Evolutionary conservation across 2,329 filamentous ascomycete species (phyloP).

Genomic region (Coniochaeta hoffmannii): DNA sequence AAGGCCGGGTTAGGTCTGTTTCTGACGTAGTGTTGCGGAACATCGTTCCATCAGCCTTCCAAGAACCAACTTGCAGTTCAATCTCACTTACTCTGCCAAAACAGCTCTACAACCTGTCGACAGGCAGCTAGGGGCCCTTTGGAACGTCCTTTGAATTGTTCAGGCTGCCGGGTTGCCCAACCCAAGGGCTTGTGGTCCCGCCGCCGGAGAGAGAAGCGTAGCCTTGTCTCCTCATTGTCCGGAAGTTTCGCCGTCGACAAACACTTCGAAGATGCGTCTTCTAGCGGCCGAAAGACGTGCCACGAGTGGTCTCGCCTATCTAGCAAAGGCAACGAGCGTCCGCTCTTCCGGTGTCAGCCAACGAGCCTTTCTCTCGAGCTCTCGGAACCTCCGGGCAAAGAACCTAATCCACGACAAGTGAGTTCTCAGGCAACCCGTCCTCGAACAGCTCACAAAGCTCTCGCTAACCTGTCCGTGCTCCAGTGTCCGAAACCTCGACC

Average conservation of each 20-base stretch:
- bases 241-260: background rate
- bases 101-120: background rate
- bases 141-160: background rate
- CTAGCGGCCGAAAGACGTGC: background rate
- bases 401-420: conserved; percentile 35
- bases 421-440: conserved; percentile 12
- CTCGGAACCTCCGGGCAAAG: conserved; percentile 12
- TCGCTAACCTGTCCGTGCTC: background rate
- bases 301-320: background rate
- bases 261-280: background rate
- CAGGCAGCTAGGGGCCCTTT: background rate
- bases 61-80: background rate
- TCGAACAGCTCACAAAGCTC: background rate
- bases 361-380: background rate
- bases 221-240: background rate
- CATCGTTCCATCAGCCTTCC: background rate
- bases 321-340: background rate
- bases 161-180: background rate
- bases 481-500: conserved; percentile 47
- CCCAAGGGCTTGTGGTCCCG: background rate
- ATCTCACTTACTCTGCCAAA: background rate
- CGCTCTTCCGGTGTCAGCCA: background rate
- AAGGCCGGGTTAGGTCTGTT: background rate
- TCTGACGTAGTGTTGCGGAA: background rate
- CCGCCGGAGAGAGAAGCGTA: background rate